Evolutionary conservation across 1,284 basidiomycete species (phyloP), one percentile per base, ranked within the genome.

Genomic region (Microstroma glucosiphilum): DNA sequence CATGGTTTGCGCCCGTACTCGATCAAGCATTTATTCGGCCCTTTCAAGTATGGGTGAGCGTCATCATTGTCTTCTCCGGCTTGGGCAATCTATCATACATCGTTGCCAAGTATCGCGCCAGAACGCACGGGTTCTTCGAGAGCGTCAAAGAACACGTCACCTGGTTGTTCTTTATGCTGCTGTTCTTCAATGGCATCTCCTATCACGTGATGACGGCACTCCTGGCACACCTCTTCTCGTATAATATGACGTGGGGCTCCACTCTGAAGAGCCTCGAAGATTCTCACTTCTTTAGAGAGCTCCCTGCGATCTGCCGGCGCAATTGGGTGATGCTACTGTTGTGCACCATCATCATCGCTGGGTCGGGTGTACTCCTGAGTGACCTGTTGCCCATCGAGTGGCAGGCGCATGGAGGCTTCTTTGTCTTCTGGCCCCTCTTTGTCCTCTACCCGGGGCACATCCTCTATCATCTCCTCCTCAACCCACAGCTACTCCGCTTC

Each of bases 201-300:
- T 69, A 56, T 60, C 69, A 70, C 62, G 84, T 91, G 43, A 83
- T 86, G 2, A 83, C 85, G 42, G 88, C 90, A 0, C 82, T 92
- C 21, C 82, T 90, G n/a, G 85, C 89, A 0, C 90, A 92, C 77
- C 65, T 90, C 60, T 86, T 91, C 79, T 89, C 88, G 1, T 89
- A 89, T 80, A 86, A 91, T 79, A 92, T 92, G 82, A 85, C 84
- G 11, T 91, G 88, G 88, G 85, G 61, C 7, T 62, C 71, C 0
- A 73, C 71, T 25, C 40, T 65, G 63, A 72, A 73, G 51, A 66
- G 68, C 26, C 41, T 72, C 40, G 66, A 67, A n/a, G 64, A 71
- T 37, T 59, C 58, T 54, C 91, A 91, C 79, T 91, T 92, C 82
- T 92, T 89, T 85, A 85, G 88, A 59, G 90, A 92, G 78, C 86